phyloP scores from a whole-genome alignment of 148 eudicot genomes.

The Agrostemma githago region DNA sequence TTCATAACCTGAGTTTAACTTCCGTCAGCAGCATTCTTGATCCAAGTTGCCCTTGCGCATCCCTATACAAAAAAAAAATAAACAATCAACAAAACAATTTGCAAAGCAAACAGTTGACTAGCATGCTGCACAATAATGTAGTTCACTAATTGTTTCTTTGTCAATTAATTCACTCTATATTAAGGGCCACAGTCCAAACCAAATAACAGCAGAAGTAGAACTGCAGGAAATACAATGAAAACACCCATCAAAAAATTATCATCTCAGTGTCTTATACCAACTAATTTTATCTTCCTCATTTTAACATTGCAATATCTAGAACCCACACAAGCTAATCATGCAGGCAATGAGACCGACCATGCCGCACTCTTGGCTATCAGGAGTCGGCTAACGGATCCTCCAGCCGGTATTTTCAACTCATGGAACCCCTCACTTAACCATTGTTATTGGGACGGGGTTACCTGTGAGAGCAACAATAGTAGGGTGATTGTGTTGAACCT shows the following conservation, averaged over 20 bases:
- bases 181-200: neutral
- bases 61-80: too few species aligned
- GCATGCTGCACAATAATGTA: too few species aligned
- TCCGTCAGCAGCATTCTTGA: too few species aligned
- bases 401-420: constrained; percentile 19
- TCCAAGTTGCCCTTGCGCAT: too few species aligned
- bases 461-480: constrained; percentile 22
- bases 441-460: constrained; percentile 43
- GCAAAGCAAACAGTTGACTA: neutral
- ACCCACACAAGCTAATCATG: neutral
- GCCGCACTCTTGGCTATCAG: constrained; percentile 40
- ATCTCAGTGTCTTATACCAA: too few species aligned
- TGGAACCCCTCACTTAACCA: constrained; percentile 43
- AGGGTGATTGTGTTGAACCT: constrained; percentile 28
- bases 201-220: neutral
- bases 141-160: neutral
- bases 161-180: neutral
- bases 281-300: neutral
- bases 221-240: constrained; percentile 3
- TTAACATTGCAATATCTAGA: neutral
- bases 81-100: too few species aligned
- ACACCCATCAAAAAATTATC: neutral
- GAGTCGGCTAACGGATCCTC: constrained; percentile 14
- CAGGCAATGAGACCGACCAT: constrained; percentile 26
- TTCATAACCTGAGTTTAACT: too few species aligned